phyloP scores from a whole-genome alignment of 2,329 filamentous ascomycete species.

The Aspergillus quadrilineatus region DNA sequence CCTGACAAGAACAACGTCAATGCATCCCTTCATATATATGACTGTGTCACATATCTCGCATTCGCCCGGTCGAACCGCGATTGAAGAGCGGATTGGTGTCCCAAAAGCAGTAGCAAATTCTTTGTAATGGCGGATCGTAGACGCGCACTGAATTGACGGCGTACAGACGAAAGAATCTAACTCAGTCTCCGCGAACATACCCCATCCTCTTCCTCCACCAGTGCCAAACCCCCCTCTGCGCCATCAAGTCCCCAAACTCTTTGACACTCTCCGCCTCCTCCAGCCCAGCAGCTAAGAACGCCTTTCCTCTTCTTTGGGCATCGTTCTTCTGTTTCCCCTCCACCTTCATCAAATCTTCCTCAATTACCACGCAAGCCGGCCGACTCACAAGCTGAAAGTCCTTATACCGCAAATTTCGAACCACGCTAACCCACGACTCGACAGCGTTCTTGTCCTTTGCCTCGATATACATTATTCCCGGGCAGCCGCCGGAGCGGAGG shows the following conservation, averaged over 20 bases:
- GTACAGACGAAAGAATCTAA: no score
- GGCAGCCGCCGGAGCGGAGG: constrained; percentile 65
- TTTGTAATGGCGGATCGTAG: neutral
- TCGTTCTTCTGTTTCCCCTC: constrained; percentile 1
- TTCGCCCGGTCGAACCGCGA: no score
- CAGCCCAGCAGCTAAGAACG: constrained; percentile 33
- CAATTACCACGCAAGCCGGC: constrained; percentile 43
- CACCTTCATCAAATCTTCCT: constrained; percentile 3
- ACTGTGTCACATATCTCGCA: neutral
- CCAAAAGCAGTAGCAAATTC: neutral
- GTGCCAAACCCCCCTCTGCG: constrained; percentile 54
- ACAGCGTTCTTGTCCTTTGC: constrained; percentile 55
- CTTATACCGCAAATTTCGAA: constrained; percentile 68
- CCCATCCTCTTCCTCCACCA: constrained; percentile 74
- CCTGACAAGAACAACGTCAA: neutral
- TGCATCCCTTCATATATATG: neutral
- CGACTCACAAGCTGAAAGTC: constrained; percentile 65
- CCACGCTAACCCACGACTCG: constrained; percentile 62
- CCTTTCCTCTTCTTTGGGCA: neutral
- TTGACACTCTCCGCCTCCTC: constrained; percentile 64
- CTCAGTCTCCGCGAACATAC: constrained; percentile 23
- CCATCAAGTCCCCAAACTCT: constrained; percentile 64
- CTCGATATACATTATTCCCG: constrained; percentile 78
- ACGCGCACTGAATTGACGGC: no score
- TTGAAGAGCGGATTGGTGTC: neutral